These are phyloP conservation scores for Crithidia expoeki DNA, from an alignment of 208 protist species.

Conservation along the genomic window DNA sequence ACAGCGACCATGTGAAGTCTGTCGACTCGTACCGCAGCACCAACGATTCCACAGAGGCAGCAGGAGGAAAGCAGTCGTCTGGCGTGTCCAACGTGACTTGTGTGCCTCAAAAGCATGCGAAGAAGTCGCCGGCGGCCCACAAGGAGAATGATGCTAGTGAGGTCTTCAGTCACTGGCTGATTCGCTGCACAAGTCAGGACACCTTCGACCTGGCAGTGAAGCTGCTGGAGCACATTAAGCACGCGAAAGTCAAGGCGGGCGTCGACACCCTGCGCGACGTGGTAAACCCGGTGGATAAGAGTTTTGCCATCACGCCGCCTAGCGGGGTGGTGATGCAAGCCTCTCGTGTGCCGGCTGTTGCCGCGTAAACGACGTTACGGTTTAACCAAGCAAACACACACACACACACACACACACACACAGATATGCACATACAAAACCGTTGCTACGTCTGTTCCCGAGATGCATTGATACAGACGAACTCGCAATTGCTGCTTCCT, in stretches of 20 bases:
- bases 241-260: background rate
- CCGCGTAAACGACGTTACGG: background rate
- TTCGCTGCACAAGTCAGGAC: slow-evolving; percentile 4
- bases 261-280: background rate
- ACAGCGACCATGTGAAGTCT: background rate
- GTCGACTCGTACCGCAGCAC: background rate
- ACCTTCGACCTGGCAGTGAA: slow-evolving; percentile 8
- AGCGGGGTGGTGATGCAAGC: background rate
- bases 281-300: background rate
- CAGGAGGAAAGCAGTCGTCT: background rate
- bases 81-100: background rate
- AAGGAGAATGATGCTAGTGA: background rate
- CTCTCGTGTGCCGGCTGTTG: background rate
- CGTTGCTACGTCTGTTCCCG: too few species aligned
- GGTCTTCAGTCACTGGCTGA: background rate
- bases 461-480: too few species aligned
- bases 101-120: background rate
- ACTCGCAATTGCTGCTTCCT: too few species aligned
- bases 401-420: too few species aligned
- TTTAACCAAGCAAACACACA: too few species aligned
- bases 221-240: slow-evolving; percentile 4
- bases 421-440: too few species aligned
- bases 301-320: background rate
- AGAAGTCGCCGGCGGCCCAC: background rate
- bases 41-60: background rate